Conservation (phyloP, 805 yeast genomes). For the Nakazawaea molendinolei region DNA sequence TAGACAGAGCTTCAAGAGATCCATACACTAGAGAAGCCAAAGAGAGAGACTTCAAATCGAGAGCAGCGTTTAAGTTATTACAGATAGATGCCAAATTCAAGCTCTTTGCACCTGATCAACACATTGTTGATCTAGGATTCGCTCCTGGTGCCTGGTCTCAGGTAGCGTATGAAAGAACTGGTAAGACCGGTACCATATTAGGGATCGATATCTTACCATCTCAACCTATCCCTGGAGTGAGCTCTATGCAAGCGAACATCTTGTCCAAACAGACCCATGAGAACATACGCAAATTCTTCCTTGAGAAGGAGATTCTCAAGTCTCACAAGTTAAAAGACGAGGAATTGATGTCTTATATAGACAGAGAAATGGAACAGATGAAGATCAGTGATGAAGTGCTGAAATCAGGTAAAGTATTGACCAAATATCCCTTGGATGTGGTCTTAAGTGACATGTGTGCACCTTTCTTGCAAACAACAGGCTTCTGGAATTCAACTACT, state of each 20-base stretch:
- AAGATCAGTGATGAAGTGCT: constrained; percentile 13
- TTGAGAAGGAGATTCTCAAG: constrained; percentile 16
- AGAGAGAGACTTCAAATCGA: constrained; percentile 54
- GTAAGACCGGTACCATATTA: constrained; percentile 47
- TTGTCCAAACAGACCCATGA: constrained; percentile 58
- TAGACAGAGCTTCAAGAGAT: constrained; percentile 63
- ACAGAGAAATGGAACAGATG: constrained; percentile 19
- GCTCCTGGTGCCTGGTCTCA: constrained; percentile 97
- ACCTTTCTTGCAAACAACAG: constrained; percentile 45
- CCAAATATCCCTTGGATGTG: constrained; percentile 46
- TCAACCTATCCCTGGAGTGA: constrained; percentile 74
- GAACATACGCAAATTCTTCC: constrained; percentile 44
- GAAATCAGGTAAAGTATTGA: constrained; percentile 4
- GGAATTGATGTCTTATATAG: constrained; percentile 23
- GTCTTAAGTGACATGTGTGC: constrained; percentile 82
- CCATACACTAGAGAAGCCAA: constrained; percentile 61
- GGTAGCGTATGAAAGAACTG: constrained; percentile 55
- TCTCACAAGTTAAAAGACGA: constrained; percentile 14
- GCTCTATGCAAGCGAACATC: constrained; percentile 84
- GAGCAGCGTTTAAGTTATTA: constrained; percentile 86
- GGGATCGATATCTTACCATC: constrained; percentile 82
- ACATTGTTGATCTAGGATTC: constrained; percentile 82
- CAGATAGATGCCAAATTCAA: constrained; percentile 64
- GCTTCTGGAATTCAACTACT: constrained; percentile 58
- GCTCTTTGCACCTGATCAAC: constrained; percentile 42